Base-by-base conservation (phyloP, 2,329 filamentous ascomycete genomes). In the Elsinoe arachidis region DNA sequence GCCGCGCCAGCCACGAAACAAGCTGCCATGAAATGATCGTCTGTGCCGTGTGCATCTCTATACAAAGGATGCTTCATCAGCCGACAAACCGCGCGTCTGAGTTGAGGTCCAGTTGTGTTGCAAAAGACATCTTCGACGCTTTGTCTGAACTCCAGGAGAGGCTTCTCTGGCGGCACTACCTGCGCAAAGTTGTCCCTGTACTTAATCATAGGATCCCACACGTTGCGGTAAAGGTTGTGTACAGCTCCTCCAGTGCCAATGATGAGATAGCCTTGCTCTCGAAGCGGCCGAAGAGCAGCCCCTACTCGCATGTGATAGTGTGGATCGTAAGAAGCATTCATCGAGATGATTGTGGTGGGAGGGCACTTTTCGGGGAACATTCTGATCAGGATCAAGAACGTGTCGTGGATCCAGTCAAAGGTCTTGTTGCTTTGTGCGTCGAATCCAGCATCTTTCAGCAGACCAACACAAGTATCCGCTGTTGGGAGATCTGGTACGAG, bases 341-440 rank as follows among this genome's bases (percentile, higher is more conserved):
- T 76, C 37, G 73, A 77, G 57, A 82, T 69, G 56, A 86, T 74
- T 2, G 82, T 85, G 0, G 84, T 86, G 0, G 84, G 85, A 1
- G 85, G 85, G 63, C 81, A 85, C n/a, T 72, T 74, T 1, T 65
- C 61, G 0, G 84, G 84, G 61, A 87, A 87, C 84, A 88, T 87
- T 56, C 83, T 76, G 65, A 87, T 84, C 7, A 87, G 72, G 58
- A 87, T 79, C 2, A 87, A 76, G 65, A 82, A 87, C 0, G 82
- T 85, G 68, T 88, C 85, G 72, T 88, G 84, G 66, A 87, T 87
- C 84, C 84, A 87, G 65, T 87, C 80, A 61, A 87, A 87, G 0
- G 43, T 43, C 43, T 53, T 39, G 64, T 86, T 83, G 1, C 68
- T 70, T 3, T 68, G 65, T 1, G 76, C 80, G 34, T 80, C 73